Evolutionary conservation across 176 grass and related monocot genomes (phyloP).

Genomic region (Ampelocalamus luodianensis): DNA sequence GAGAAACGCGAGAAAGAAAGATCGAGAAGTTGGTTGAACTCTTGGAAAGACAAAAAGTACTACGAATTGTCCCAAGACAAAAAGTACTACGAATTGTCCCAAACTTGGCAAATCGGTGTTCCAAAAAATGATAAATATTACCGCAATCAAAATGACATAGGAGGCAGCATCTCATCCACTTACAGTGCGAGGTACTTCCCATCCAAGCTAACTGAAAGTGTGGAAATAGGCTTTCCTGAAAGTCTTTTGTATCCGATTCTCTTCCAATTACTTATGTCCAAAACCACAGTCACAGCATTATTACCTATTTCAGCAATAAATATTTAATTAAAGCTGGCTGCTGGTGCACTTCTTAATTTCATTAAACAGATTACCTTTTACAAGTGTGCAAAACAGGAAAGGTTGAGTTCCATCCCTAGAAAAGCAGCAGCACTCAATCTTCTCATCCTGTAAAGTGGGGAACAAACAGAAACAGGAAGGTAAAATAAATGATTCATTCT

Average conservation of each 20-base stretch:
- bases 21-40: neutral
- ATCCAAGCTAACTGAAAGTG: constrained; percentile 88
- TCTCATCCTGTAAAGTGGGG: constrained; percentile 70
- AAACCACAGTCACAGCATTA: constrained; percentile 58
- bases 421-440: constrained; percentile 86
- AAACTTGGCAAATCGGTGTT: neutral
- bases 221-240: constrained; percentile 63
- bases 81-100: neutral
- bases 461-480: constrained; percentile 2
- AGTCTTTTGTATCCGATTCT: constrained; percentile 87
- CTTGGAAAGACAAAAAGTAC: neutral
- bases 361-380: constrained; percentile 66
- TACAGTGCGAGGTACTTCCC: constrained; percentile 93
- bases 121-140: neutral
- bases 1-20: neutral
- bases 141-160: neutral
- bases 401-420: constrained; percentile 93
- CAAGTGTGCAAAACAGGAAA: constrained; percentile 89
- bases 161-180: constrained; percentile 43
- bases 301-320: constrained; percentile 52
- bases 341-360: constrained; percentile 17
- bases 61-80: neutral
- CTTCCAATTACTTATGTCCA: constrained; percentile 86
- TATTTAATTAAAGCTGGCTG: constrained; percentile 20
- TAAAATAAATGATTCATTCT: constrained; percentile 9